Evolutionary conservation across 495 filamentous ascomycete genomes (phyloP).

Genomic region (Astrothelium macrocarpum): DNA sequence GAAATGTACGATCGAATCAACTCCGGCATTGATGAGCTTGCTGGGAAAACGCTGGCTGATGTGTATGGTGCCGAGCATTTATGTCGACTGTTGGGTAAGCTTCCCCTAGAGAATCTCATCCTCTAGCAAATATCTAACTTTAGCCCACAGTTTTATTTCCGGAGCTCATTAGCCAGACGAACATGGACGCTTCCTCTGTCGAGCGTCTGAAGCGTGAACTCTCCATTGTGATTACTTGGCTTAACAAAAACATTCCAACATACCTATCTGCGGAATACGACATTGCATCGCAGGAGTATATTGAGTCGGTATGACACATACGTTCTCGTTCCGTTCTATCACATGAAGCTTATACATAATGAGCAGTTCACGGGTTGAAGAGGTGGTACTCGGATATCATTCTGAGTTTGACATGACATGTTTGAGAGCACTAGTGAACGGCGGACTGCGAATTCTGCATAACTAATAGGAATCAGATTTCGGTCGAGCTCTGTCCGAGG

Average conservation of each 20-base stretch:
- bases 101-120: neutral
- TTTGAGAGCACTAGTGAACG: no score
- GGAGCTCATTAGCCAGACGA: constrained; percentile 90
- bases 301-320: constrained; percentile 31
- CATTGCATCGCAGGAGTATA: constrained; percentile 49
- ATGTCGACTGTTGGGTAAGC: constrained; percentile 70
- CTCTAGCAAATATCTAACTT: constrained; percentile 12
- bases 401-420: no score
- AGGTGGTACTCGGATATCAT: no score
- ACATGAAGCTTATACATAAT: no score
- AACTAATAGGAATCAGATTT: no score
- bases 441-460: no score
- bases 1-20: constrained; percentile 58
- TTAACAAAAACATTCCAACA: constrained; percentile 55
- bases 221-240: constrained; percentile 67
- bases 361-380: neutral
- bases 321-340: neutral
- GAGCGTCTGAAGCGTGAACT: constrained; percentile 82
- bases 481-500: no score
- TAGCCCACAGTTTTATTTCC: constrained; percentile 64
- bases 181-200: constrained; percentile 88
- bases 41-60: constrained; percentile 57
- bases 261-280: constrained; percentile 78
- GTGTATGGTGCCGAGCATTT: constrained; percentile 94
- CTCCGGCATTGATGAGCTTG: constrained; percentile 43